phyloP scores from a whole-genome alignment of 495 filamentous ascomycete species.

The Elaphomyces granulatus region DNA sequence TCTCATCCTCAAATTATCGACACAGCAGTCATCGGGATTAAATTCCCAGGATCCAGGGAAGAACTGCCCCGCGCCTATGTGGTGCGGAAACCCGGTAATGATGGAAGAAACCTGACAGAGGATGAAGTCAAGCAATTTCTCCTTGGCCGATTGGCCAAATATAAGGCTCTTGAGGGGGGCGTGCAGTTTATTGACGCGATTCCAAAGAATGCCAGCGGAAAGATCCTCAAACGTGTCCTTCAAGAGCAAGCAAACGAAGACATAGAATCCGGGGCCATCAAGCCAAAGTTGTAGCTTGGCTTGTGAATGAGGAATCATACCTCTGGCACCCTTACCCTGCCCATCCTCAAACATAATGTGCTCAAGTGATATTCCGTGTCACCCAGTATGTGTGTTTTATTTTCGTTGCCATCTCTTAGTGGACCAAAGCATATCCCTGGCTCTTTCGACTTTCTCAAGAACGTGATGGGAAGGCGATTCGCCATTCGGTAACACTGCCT shows the following conservation, averaged over 20 bases:
- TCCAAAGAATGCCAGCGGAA: conserved; percentile 68
- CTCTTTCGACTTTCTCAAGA: too few relatives aligned
- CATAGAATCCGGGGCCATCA: conserved; percentile 12
- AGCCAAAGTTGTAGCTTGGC: conserved; percentile 12
- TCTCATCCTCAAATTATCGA: conserved; percentile 58
- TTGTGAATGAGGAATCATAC: too few relatives aligned
- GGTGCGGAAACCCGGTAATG: conserved; percentile 31
- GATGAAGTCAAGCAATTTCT: conserved; percentile 44
- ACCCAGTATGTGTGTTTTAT: too few relatives aligned
- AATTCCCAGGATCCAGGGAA: conserved; percentile 41
- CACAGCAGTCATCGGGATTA: conserved; percentile 64
- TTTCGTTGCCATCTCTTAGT: too few relatives aligned
- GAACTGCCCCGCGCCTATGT: conserved; percentile 75
- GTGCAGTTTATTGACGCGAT: conserved; percentile 63
- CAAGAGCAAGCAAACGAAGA: conserved; percentile 33
- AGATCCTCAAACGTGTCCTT: conserved; percentile 61
- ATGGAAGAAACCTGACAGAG: conserved; percentile 33
- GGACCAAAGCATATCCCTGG: too few relatives aligned
- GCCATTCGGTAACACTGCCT: too few relatives aligned
- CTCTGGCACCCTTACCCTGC: too few relatives aligned
- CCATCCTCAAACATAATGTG: too few relatives aligned
- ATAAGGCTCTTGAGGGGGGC: conserved; percentile 67
- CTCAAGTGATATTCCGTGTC: too few relatives aligned
- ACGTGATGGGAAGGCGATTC: too few relatives aligned
- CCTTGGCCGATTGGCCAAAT: conserved; percentile 36